Conservation (phyloP, 495 filamentous ascomycete genomes). For the Aspergillus coremiiformis region DNA sequence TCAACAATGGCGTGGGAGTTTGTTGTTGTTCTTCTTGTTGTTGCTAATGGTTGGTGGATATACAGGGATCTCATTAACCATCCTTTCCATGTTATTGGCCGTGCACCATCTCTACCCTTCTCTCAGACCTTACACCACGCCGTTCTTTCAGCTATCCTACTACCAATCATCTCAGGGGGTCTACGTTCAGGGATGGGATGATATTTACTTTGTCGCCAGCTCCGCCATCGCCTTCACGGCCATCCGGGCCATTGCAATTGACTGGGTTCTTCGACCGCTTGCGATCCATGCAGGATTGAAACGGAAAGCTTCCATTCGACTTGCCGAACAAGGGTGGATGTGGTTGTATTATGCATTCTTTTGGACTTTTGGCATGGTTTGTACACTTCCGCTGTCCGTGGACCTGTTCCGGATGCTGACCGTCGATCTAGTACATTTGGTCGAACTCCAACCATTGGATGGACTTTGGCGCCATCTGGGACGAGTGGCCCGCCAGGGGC, state of each 20-base stretch:
- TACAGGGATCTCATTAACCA: constrained; percentile 68
- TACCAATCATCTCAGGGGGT: constrained; percentile 56
- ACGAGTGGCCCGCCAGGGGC: constrained; percentile 69
- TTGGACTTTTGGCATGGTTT: constrained; percentile 79
- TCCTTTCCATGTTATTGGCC: constrained; percentile 67
- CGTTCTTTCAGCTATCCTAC: constrained; percentile 83
- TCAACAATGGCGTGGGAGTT: background rate
- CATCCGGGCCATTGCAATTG: constrained; percentile 75
- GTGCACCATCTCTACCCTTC: constrained; percentile 74
- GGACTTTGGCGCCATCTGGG: constrained; percentile 73
- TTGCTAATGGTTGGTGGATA: constrained; percentile 16
- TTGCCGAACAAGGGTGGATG: constrained; percentile 92
- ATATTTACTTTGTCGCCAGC: constrained; percentile 69
- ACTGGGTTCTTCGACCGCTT: constrained; percentile 74
- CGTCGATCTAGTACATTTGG: constrained; percentile 62
- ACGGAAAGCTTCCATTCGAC: constrained; percentile 65
- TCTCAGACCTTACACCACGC: constrained; percentile 66
- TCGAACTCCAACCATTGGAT: constrained; percentile 69
- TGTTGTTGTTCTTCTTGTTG: too few species aligned
- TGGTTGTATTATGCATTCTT: constrained; percentile 69
- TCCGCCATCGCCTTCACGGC: constrained; percentile 81
- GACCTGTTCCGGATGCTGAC: constrained; percentile 1
- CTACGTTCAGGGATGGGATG: constrained; percentile 71
- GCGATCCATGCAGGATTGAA: constrained; percentile 61
- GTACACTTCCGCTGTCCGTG: constrained; percentile 24